Base-by-base conservation (phyloP, 495 filamentous ascomycete genomes). In the Trichocladium antarcticum region DNA sequence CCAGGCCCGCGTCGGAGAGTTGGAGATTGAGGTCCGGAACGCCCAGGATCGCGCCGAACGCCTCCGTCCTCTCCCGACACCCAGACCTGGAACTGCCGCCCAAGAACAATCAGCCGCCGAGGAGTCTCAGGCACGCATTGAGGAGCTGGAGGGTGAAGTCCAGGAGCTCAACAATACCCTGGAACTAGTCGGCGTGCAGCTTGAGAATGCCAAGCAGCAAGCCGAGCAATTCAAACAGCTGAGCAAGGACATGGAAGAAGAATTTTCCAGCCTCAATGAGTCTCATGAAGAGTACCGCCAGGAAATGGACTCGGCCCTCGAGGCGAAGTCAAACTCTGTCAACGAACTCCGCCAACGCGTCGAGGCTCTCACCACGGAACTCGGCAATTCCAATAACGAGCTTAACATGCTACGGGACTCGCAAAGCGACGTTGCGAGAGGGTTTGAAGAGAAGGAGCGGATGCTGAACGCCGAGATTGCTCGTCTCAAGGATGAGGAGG, bases 181-280 rank as follows among this genome's bases (percentile, higher is more conserved):
- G 16, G 85, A 92, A 27, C 67, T 90, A 29, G 74, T 79, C 9
- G 82, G 75, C 54, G 76, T 74, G 21, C 86, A 96, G 50, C 72
- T 96, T 16, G 81, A 92, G 50, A 81, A 80, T 57, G 76, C 85
- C 10, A 86, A 85, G 62, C 73, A 77, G 27, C 80, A 93, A 54
- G 81, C 81, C 27, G 88, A 95, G 61, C 81, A 85, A 53, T 95
- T 93, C 71, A 88, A 85, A 58, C 76, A 78, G n/a, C 89, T 97
- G 59, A 86, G 85, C 55, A 84, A 88, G 58, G 73, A 78, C 14
- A 79, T 84, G n/a, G 90, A 99, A 59, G 89, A 97, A 42, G 86
- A 89, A 41, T 71, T 97, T 22, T 74, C 84, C 24, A 84, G 77
- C 41, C 71, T 88, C 35, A 83, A 83, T 40, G 85, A 86, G 6